Evolutionary conservation across 805 yeast species (phyloP), one percentile per base, ranked within the genome.

Genomic region (Clavispora vitiphila): DNA sequence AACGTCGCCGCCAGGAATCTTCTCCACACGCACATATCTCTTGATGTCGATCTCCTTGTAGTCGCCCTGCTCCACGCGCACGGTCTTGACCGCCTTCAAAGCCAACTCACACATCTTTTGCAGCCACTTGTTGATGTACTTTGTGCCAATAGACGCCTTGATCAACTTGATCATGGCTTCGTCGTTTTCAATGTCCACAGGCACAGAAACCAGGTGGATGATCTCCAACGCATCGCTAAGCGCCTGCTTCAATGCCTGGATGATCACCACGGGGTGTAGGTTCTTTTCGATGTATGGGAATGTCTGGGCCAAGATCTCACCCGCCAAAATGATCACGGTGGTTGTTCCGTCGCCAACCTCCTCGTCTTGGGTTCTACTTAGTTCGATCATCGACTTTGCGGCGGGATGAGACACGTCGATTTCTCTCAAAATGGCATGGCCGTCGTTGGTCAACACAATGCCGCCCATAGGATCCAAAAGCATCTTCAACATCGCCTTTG

Each of bases 321-420:
- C 99, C 15, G 99, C 98, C 42, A 91, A 71, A 49, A 93, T 91
- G 58, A 93, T 93, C 41, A 93, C 99, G 8, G 96, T 84, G 20
- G 99, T 93, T 46, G 99, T 90, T 47, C 98, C 98, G 59, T 93
- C 99, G 42, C 99, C 99, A 44, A 79, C 99, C 69, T 91, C 99
- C 69, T 91, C 99, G 61, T 91, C 99, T 70, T 91, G 97, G 6
- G 99, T 90, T 69, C 99, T 80, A 56, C 93, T 81, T 51, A 93
- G 77, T 68, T 93, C 99, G 59, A 93, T 86, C 98, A 93, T 93
- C 24, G 96, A 85, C 68, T 93, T 93, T 36, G 99, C 99, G 4
- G 99, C 99, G 9, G 99, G 99, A 62, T 93, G 99, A 4, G 96
- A 89, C 42, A 86, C 95, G 61, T 91, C 98, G 53, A 93, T 93